Evolutionary conservation across 305 asterid species (phyloP).

Genomic region (Stenogyne calaminthoides): DNA sequence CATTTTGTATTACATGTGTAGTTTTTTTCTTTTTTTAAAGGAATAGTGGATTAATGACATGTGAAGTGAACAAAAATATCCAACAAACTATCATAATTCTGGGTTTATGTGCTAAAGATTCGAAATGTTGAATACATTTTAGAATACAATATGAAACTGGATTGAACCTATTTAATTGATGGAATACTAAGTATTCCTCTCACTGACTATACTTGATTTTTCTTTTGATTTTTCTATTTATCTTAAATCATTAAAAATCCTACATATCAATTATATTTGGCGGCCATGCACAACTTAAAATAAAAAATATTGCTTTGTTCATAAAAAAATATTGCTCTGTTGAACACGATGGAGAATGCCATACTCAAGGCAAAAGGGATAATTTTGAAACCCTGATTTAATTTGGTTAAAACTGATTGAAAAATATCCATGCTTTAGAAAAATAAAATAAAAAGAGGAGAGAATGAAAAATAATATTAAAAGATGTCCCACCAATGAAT

Average conservation of each 20-base stretch:
- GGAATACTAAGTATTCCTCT: neutral
- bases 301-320: too few relatives aligned
- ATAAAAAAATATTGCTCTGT: neutral
- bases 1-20: too few relatives aligned
- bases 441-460: neutral
- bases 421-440: neutral
- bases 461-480: neutral
- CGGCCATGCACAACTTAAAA: too few relatives aligned
- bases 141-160: too few relatives aligned
- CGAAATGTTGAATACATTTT: too few relatives aligned
- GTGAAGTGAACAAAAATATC: too few relatives aligned
- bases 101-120: too few relatives aligned
- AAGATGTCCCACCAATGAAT: slow-evolving; percentile 43
- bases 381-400: neutral
- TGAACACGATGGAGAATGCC: neutral
- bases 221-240: neutral
- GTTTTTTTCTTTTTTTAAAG: too few relatives aligned
- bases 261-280: too few relatives aligned
- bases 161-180: neutral
- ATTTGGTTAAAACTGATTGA: neutral
- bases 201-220: neutral
- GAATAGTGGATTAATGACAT: too few relatives aligned
- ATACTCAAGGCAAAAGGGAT: neutral
- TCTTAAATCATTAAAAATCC: neutral
- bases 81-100: too few relatives aligned